phyloP scores from a whole-genome alignment of 805 yeast species.

The Wickerhamiella sorbophila region DNA sequence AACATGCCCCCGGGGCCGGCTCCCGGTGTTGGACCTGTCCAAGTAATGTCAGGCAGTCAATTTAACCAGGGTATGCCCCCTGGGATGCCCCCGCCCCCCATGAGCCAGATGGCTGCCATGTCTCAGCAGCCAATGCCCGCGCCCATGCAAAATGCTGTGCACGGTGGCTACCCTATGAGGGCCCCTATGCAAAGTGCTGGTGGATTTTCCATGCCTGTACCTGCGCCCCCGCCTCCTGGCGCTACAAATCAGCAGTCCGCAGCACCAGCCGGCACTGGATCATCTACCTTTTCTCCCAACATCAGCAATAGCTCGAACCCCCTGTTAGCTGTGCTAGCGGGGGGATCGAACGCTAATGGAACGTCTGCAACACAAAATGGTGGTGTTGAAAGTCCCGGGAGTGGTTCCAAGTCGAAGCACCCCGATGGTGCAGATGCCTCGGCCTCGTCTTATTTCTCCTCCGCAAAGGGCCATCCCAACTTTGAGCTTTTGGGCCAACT shows the following conservation, averaged over 20 bases:
- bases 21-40: neutral
- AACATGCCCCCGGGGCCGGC: constrained; percentile 2
- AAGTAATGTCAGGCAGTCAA: neutral
- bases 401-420: neutral
- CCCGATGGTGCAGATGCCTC: neutral
- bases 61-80: neutral
- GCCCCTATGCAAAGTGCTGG: neutral
- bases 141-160: neutral
- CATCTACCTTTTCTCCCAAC: neutral
- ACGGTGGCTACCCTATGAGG: neutral
- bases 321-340: neutral
- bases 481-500: neutral
- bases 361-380: too few relatives aligned
- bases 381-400: neutral
- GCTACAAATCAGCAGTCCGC: too few relatives aligned
- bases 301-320: neutral
- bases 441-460: neutral
- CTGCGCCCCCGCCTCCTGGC: neutral
- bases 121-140: neutral
- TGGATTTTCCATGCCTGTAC: neutral
- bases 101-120: neutral
- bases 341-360: neutral
- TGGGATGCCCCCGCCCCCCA: neutral
- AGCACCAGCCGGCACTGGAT: neutral
- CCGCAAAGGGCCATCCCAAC: neutral